Evolutionary conservation across 164 flowering plant species (phyloP), one percentile per base, ranked within the genome.

Genomic region (Stephania yunnanensis): DNA sequence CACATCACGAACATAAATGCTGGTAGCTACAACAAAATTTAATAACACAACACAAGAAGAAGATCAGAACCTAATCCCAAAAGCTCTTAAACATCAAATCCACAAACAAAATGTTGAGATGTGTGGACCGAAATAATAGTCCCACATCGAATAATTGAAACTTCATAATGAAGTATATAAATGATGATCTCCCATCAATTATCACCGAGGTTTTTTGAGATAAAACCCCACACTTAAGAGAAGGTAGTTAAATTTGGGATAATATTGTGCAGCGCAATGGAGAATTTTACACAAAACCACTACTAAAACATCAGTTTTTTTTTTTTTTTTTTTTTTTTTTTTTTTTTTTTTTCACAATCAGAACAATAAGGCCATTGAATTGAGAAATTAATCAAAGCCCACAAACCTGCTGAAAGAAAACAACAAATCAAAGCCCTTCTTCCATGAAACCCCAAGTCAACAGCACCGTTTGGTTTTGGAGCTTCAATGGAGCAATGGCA

Each of bases 351-450:
- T 36, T 36, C 17, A 5, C 22, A 25, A 50, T 50, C 64, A 58
- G 20, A 58, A 58, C n/a, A 58, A 17, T 15, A 17, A 55, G 15
- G 15, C 12, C 12, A 36, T 19, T 61, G 71, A 48, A 71, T 46
- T 46, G 42, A 22, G 30, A 71, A 69, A 30, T 36, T 36, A 36
- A 36, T 36, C 42, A 10, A 31, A 11, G 25, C 30, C n/a, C 46
- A 78, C 75, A n/a, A 71, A 88, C 90, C 89, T 74, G 88, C 75
- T n/a, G 87, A 78, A 73, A 90, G 82, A 73, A 85, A 50, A 80
- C 78, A 81, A 73, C 83, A 82, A 83, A 90, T 50, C 31, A 90
- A 67, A 11, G 82, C 84, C 83, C 92, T 87, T 77, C 90, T 83
- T 74, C 87, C 87, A 29, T 83, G 80, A 6, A 58, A 58, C 53